Conservation (phyloP, 352 stramenopile genomes). For the Aphanomyces astaci region DNA sequence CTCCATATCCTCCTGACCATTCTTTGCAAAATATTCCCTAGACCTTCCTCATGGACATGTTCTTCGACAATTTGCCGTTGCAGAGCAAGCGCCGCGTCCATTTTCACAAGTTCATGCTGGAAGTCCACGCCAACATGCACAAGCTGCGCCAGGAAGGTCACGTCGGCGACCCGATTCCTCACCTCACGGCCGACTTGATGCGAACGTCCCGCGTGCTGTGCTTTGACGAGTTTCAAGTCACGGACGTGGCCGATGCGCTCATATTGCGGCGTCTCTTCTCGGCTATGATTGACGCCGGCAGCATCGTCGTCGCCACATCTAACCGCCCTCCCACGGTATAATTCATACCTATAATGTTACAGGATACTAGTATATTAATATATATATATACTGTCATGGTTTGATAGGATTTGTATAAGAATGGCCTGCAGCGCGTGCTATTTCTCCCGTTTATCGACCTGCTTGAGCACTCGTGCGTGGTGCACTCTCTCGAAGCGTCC, state of each 20-base stretch:
- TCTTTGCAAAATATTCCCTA: constrained; percentile 27
- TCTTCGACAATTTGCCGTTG: constrained; percentile 81
- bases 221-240: constrained; percentile 99
- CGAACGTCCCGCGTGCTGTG: constrained; percentile 87
- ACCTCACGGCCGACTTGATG: constrained; percentile 83
- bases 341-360: too few species aligned
- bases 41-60: constrained; percentile 96
- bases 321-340: constrained; percentile 85
- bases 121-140: constrained; percentile 95
- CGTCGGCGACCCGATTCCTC: constrained; percentile 61
- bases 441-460: constrained; percentile 96
- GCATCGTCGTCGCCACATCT: constrained; percentile 95
- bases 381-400: too few species aligned
- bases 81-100: constrained; percentile 87
- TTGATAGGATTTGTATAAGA: constrained; percentile 89
- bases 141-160: constrained; percentile 82
- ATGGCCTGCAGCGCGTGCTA: constrained; percentile 91
- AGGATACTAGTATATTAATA: too few species aligned
- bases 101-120: constrained; percentile 98
- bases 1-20: neutral
- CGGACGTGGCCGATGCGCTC: constrained; percentile 94
- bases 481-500: constrained; percentile 67
- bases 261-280: constrained; percentile 92
- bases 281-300: constrained; percentile 80
- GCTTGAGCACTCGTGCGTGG: constrained; percentile 81